Base-by-base conservation (phyloP, 1,139 yeast genomes). In the Sporopachydermia cereana region DNA sequence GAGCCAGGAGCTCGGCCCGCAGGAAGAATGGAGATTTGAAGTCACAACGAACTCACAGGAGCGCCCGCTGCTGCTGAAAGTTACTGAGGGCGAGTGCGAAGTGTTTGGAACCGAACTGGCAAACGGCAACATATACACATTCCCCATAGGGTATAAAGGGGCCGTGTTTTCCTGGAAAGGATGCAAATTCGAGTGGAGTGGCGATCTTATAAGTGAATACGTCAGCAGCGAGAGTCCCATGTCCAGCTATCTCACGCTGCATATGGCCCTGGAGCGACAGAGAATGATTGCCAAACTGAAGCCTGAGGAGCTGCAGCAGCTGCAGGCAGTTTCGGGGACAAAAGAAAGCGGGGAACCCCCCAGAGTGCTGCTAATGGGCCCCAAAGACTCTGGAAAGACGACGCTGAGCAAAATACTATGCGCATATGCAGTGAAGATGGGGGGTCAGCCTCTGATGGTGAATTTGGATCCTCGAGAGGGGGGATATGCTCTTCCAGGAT, bases 81-180 rank as follows among this genome's bases (percentile, higher is more conserved):
- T 71, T 9, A 51, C 64, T 2, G 65, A 68, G 4, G 98, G 98
- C 1, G 71, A 80, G 1, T 96, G 85, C 2, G 98, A 91, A 62
- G 73, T 89, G 18, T 86, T 84, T 63, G 98, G 98, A 22, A 86
- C 96, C 2, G 98, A 91, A 58, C 71, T 91, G 29, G 85, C 96
- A 2, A 66, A 71, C 30, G 86, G 84, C 49, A 71, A 74, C 1
- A 84, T 79, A 22, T 72, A 84, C 53, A 59, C 71, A 46, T 72
- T 80, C 66, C 57, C 69, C 57, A 34, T 34, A 7, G 72, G 91
- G 49, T 57, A 80, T 62, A 72, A 78, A 58, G 63, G 77, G 55
- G 70, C 77, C 53, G 50, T 91, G 47, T 72, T 73, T 68, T 64
- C 96, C 55, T 66, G 75, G 68, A 66, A 76, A 9, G 71, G 75